Percentiles rank a stretch among this genome's conserved stretches.
Conservation (phyloP, 1,284 basidiomycete genomes). For the Somion occarium region DNA sequence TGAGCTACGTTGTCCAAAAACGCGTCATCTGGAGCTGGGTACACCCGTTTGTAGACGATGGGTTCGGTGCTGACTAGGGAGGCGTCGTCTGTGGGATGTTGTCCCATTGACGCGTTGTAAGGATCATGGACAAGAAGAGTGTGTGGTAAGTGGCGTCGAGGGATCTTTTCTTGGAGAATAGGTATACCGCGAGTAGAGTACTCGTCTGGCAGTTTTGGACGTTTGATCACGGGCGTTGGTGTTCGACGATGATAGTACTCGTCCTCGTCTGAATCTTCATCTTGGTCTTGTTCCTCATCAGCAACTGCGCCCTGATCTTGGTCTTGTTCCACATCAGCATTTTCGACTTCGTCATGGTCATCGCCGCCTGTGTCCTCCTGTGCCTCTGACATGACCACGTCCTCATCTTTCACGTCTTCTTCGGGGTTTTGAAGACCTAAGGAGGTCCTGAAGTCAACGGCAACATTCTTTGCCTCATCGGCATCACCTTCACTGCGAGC, state of each 20-base stretch:
- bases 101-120: slow-evolving; percentile 2
- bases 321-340: no score
- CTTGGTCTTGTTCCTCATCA: neutral
- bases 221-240: neutral
- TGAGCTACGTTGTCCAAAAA: slow-evolving; percentile 10
- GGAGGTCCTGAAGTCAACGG: no score
- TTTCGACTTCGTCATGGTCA: no score
- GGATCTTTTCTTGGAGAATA: slow-evolving; percentile 24
- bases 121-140: slow-evolving; percentile 26
- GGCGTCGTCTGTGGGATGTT: neutral
- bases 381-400: no score
- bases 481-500: no score
- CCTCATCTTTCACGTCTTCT: neutral
- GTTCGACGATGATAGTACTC: neutral
- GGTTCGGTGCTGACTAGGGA: neutral
- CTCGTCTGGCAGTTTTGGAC: no score
- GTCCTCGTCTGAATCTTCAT: no score
- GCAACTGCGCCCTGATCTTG: no score
- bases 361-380: neutral
- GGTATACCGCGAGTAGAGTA: slow-evolving; percentile 8
- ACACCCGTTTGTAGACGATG: slow-evolving; percentile 27
- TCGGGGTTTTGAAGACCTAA: neutral
- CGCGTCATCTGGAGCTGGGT: slow-evolving; percentile 12
- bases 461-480: no score
- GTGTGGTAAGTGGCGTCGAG: slow-evolving; percentile 24